A percentile compares a stretch with the other conserved stretches of the same genome.
Conservation (phyloP, 192 early-diverging fungal genomes). For the Polychytrium aggregatum region DNA sequence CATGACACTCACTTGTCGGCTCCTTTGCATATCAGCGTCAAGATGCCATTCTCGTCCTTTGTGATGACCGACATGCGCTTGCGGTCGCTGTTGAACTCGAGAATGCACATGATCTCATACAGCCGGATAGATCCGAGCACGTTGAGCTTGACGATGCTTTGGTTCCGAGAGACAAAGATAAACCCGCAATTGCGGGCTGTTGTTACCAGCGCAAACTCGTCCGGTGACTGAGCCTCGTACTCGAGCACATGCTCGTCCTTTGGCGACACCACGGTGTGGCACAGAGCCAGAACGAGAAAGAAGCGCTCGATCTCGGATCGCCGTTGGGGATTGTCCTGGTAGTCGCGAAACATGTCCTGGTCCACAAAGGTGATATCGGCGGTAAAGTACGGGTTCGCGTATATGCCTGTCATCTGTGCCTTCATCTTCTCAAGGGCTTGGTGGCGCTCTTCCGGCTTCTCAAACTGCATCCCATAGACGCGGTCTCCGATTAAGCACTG, state of each 20-base stretch:
- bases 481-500: slow-evolving; percentile 78
- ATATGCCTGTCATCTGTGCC: slow-evolving; percentile 13
- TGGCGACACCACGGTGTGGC: slow-evolving; percentile 72
- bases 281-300: slow-evolving; percentile 67
- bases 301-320: slow-evolving; percentile 39
- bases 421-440: slow-evolving; percentile 15
- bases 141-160: slow-evolving; percentile 11
- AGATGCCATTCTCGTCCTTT: slow-evolving; percentile 14
- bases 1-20: slow-evolving; percentile 26
- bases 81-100: slow-evolving; percentile 29
- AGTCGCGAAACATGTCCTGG: slow-evolving; percentile 54
- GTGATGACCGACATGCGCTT: slow-evolving; percentile 32
- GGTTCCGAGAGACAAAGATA: slow-evolving; percentile 11
- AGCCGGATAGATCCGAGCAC: slow-evolving; percentile 1
- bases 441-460: slow-evolving; percentile 31
- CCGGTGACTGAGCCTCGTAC: slow-evolving; percentile 73
- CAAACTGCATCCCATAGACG: slow-evolving; percentile 53
- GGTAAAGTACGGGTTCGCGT: slow-evolving; percentile 19
- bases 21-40: slow-evolving; percentile 27
- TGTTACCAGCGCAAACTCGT: slow-evolving; percentile 76
- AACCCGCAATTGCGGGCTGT: slow-evolving; percentile 67
- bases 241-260: slow-evolving; percentile 35
- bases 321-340: slow-evolving; percentile 25
- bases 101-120: slow-evolving; percentile 16
- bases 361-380: slow-evolving; percentile 65